phyloP scores from a whole-genome alignment of 2,329 filamentous ascomycete species.

The Penicillium sp. region DNA sequence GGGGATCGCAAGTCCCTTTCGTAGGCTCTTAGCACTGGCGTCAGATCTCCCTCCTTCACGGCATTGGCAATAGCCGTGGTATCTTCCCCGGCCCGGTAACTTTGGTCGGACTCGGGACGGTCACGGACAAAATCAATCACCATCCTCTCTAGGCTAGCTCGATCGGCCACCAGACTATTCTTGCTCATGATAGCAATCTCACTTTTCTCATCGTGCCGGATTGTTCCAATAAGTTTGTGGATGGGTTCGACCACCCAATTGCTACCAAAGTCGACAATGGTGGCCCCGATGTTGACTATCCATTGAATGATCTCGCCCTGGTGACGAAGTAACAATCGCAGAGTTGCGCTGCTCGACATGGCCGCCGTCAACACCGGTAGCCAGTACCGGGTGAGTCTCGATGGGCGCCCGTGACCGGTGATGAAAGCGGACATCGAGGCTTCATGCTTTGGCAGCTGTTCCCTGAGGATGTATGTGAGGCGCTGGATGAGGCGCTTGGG shows the following conservation, averaged over 20 bases:
- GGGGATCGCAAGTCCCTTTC: constrained; percentile 81
- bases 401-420: constrained; percentile 67
- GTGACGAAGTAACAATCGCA: constrained; percentile 69
- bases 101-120: constrained; percentile 57
- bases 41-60: constrained; percentile 87
- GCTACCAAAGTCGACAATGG: constrained; percentile 81
- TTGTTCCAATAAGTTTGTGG: constrained; percentile 79
- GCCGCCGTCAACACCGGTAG: constrained; percentile 66
- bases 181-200: constrained; percentile 97
- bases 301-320: constrained; percentile 73
- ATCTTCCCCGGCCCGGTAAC: constrained; percentile 56
- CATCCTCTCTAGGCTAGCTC: constrained; percentile 92
- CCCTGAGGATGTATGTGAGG: constrained; percentile 57
- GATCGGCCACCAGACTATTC: constrained; percentile 81
- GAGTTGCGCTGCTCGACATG: constrained; percentile 78
- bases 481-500: constrained; percentile 35
- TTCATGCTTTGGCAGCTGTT: constrained; percentile 64
- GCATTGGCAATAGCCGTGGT: constrained; percentile 69
- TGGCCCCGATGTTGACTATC: constrained; percentile 72
- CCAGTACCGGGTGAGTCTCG: constrained; percentile 78
- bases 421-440: constrained; percentile 53
- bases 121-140: constrained; percentile 92
- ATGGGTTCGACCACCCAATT: constrained; percentile 93
- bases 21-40: constrained; percentile 83
- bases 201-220: constrained; percentile 84